A percentile compares a stretch with the other conserved stretches of the same genome.
Evolutionary conservation across 331 rosid genomes (phyloP).

Genomic region (Erythrophleum ivorense): DNA sequence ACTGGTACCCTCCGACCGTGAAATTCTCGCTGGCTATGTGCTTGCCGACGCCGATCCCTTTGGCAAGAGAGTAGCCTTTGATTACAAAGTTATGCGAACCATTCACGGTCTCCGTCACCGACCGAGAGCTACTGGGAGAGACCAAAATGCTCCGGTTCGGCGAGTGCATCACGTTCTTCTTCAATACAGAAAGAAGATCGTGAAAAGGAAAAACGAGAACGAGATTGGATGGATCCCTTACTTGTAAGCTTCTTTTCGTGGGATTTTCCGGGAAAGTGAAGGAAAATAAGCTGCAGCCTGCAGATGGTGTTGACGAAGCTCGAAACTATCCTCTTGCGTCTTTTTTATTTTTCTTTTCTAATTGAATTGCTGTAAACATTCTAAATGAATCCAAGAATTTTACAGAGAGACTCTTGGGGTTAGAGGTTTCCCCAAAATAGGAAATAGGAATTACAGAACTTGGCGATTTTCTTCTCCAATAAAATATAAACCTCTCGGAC

Average conservation of each 20-base stretch:
- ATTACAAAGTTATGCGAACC: conserved; percentile 89
- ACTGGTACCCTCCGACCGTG: conserved; percentile 82
- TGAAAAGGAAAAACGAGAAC: background rate
- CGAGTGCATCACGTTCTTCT: conserved; percentile 30
- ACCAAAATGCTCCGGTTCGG: conserved; percentile 37
- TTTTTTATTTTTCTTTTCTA: background rate
- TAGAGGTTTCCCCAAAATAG: background rate
- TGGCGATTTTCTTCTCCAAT: background rate
- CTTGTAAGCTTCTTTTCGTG: background rate
- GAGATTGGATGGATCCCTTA: background rate
- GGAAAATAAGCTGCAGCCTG: background rate
- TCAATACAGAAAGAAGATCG: background rate
- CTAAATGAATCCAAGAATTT: background rate
- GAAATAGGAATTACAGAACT: background rate
- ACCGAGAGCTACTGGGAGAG: conserved; percentile 63
- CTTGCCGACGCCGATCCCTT: conserved; percentile 88
- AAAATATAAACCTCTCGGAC: too few species aligned
- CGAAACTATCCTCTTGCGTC: background rate
- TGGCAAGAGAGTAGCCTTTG: conserved; percentile 83
- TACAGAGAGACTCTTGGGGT: background rate
- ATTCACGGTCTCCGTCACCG: conserved; percentile 86
- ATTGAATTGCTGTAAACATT: background rate
- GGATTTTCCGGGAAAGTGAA: background rate
- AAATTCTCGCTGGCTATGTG: conserved; percentile 84
- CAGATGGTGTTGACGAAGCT: background rate